Evolutionary conservation across 2,329 filamentous ascomycete species (phyloP), one percentile per base, ranked within the genome.

Genomic region (Colletotrichum gloeosporioides): DNA sequence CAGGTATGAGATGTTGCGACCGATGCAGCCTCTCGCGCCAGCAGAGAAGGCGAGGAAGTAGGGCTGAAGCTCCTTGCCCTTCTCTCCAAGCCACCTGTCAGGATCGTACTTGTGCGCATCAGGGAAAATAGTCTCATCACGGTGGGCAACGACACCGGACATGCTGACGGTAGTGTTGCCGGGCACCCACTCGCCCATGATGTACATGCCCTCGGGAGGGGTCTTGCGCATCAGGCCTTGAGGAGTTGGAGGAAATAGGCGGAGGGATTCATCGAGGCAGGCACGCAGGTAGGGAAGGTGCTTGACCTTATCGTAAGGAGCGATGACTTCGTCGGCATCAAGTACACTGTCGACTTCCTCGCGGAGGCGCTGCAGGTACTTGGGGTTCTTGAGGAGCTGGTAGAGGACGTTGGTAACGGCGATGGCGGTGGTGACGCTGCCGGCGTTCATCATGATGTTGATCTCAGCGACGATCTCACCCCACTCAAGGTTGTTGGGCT

Each of bases 401-500:
- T 88, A 89, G 80, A 92, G 84, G 53, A 88, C 87, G 77, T 91
- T 90, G 15, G 86, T 85, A 80, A 92, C 86, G 10, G 90, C 84
- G 80, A 84, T 84, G 15, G 82, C 81, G 2, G 89, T 91, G 0
- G 89, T 91, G 25, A 87, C 88, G 4, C 83, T 86, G 8, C 89
- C 89, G 2, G 89, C 90, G 77, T 85, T 86, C 78, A 87, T 87
- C 86, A 91, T 91, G 80, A 88, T 90, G 61, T 81, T 85, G 29
- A 90, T 84, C 78, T 92, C 90, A 15, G 90, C 89, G 1, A 90
- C 86, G 9, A 92, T 88, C 80, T 93, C 91, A 29, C 90, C 90
- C 86, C 86, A 90, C 75, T 91, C 88, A 2, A 92, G 86, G 49
- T 86, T 82, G 49, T 84, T 83, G 2, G 85, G 81, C 5, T 81